These are phyloP conservation scores for Macrophomina phaseolina DNA, from an alignment of 2,329 filamentous ascomycete genomes.

Conservation along the genomic window DNA sequence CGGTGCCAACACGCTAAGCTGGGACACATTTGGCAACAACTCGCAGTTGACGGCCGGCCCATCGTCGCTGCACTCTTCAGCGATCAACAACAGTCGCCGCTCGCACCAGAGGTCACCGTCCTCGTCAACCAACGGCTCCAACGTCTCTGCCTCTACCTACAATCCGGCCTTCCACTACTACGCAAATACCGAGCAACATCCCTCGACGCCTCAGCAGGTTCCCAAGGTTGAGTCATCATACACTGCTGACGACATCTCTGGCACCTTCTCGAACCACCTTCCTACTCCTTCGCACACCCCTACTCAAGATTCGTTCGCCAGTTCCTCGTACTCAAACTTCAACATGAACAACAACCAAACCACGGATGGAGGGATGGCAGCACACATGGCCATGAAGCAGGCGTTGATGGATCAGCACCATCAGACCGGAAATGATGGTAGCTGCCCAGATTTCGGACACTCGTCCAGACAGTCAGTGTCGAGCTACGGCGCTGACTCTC, in stretches of 20 bases:
- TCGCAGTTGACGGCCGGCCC: conserved; percentile 32
- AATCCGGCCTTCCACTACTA: conserved; percentile 46
- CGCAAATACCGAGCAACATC: conserved; percentile 49
- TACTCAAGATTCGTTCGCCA: conserved; percentile 56
- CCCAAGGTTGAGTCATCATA: conserved; percentile 38
- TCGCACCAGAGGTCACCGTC: conserved; percentile 47
- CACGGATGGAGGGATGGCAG: conserved; percentile 49
- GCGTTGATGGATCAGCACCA: conserved; percentile 59
- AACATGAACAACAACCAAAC: conserved; percentile 47
- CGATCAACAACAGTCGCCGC: conserved; percentile 20
- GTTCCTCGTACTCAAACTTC: conserved; percentile 49
- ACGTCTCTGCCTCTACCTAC: conserved; percentile 42
- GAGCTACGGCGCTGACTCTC: conserved; percentile 65
- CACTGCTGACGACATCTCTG: conserved; percentile 44
- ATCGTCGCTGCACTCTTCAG: conserved; percentile 11
- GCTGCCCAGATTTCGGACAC: conserved; percentile 57
- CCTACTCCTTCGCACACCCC: conserved; percentile 63
- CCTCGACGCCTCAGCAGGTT: conserved; percentile 46
- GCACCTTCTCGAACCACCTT: conserved; percentile 57
- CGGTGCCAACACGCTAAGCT: conserved; percentile 38
- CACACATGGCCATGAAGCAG: conserved; percentile 66
- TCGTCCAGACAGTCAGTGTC: conserved; percentile 65
- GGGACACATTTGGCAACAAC: conserved; percentile 40
- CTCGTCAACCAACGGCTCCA: conserved; percentile 47
- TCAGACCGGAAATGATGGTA: conserved; percentile 50